These are phyloP conservation scores for Entoloma clypeatum DNA, from an alignment of 1,284 basidiomycete genomes.

Conservation along the genomic window DNA sequence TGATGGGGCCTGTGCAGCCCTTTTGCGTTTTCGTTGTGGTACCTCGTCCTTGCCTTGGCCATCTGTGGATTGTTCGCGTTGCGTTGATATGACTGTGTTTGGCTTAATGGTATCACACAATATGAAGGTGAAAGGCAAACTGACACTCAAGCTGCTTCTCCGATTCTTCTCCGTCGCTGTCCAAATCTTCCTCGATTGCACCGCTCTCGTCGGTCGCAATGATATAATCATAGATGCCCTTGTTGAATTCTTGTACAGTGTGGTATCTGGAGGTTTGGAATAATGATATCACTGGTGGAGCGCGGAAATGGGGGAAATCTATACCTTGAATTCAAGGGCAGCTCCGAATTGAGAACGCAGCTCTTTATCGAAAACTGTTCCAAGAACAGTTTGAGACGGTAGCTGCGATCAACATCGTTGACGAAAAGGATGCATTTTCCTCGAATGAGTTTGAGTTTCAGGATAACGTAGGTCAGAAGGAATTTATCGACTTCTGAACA, in stretches of 20 bases:
- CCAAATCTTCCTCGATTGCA: slow-evolving; percentile 50
- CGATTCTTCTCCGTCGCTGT: slow-evolving; percentile 34
- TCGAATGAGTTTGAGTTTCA: slow-evolving; percentile 91
- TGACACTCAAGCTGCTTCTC: slow-evolving; percentile 42
- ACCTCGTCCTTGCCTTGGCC: slow-evolving; percentile 23
- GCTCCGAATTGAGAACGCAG: slow-evolving; percentile 94
- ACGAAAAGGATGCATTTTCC: slow-evolving; percentile 98
- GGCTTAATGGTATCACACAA: slow-evolving; percentile 5
- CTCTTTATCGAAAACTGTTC: slow-evolving; percentile 98
- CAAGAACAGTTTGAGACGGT: slow-evolving; percentile 93
- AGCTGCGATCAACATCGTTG: slow-evolving; percentile 93
- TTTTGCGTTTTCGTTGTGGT: slow-evolving; percentile 40
- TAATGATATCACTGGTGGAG: neutral
- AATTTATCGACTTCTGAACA: slow-evolving; percentile 96
- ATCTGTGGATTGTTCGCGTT: slow-evolving; percentile 37
- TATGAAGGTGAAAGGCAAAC: slow-evolving; percentile 16
- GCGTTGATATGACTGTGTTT: slow-evolving; percentile 49
- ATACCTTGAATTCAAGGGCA: slow-evolving; percentile 89
- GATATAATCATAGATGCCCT: slow-evolving; percentile 97
- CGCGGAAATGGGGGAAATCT: slow-evolving; percentile 11
- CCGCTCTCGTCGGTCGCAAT: slow-evolving; percentile 94
- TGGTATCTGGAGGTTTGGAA: slow-evolving; percentile 65
- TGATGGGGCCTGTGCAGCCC: slow-evolving; percentile 28
- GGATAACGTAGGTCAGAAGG: slow-evolving; percentile 89
- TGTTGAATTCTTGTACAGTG: slow-evolving; percentile 98